These are phyloP conservation scores for Agrostemma githago DNA, from an alignment of 148 eudicot species.

Conservation along the genomic window DNA sequence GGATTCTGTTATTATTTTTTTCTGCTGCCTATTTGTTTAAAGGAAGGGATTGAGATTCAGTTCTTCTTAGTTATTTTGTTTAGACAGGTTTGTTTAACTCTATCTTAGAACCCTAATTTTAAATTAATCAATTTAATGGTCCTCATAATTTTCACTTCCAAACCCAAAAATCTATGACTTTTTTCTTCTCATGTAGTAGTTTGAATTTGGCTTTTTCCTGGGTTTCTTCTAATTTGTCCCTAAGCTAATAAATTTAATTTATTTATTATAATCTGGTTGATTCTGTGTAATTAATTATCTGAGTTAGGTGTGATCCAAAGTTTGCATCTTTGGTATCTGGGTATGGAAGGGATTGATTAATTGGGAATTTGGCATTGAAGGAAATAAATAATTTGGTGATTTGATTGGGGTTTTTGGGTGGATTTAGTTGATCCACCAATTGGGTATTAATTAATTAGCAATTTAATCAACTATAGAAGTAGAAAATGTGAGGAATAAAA, in stretches of 20 bases:
- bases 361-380: background rate
- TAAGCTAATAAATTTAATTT: background rate
- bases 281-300: background rate
- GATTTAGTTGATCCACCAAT: slow-evolving; percentile 11
- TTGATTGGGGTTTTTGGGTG: background rate
- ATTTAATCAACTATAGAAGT: background rate
- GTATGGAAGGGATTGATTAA: background rate
- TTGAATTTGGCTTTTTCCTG: background rate
- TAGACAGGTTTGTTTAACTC: too few species aligned
- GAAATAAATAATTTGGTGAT: background rate
- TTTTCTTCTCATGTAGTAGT: background rate
- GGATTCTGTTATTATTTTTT: too few species aligned
- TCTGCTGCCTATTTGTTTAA: too few species aligned
- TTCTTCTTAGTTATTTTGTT: too few species aligned
- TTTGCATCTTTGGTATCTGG: background rate
- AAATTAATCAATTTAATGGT: too few species aligned
- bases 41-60: too few species aligned
- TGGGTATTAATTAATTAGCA: background rate
- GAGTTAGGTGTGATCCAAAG: background rate
- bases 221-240: background rate
- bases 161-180: background rate
- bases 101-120: too few species aligned
- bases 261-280: background rate
- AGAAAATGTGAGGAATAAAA: background rate
- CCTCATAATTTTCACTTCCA: too few species aligned